Evolutionary conservation across 768 basidiomycete genomes (phyloP), one percentile per base, ranked within the genome.

Genomic region (Chalciporus piperatus): DNA sequence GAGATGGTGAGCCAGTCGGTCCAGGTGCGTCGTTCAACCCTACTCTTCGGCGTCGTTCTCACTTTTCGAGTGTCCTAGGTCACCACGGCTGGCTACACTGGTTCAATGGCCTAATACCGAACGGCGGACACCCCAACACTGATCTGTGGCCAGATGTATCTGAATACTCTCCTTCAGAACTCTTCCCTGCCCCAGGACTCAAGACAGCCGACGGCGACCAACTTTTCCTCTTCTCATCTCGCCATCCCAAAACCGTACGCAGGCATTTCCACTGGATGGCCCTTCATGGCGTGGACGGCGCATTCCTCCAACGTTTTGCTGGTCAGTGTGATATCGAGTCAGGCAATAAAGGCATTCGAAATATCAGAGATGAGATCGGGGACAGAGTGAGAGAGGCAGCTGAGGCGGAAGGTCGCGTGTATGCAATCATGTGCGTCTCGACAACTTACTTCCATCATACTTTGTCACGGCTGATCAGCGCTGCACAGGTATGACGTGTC

Each of bases 21-120:
- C 82, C 82, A 65, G 83, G 84, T 80, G 39, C 38, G 57, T 27
- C 2, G 49, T 38, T 17, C 68, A 33, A 17, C 25, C n/a, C 17
- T 7, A 5, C 3, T 17, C 41, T 9, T 22, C 16, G 6, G 10
- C 16, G n/a, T 7, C 37, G 13, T 22, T 19, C 45, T 17, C 16
- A 43, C 9, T 4, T 12, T 23, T 16, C 47, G 40, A 78, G 22
- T 4, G 22, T 22, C 22, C 22, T 41, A 66, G 83, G 81, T 3
- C 90, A 91, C 60, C 87, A 90, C 58, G 90, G 90, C 25, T 92
- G 91, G 91, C 73, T 90, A 17, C 90, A 92, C 60, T 92, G 91
- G 90, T 82, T 89, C 64, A 75, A 82, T 55, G 59, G 72, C n/a
- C 87, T 87, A 1, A 73, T 91, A 11, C 76, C 83, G 2, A 70